Conservation (phyloP, 2,329 filamentous ascomycete species). For the Colletotrichum spaethianum region DNA sequence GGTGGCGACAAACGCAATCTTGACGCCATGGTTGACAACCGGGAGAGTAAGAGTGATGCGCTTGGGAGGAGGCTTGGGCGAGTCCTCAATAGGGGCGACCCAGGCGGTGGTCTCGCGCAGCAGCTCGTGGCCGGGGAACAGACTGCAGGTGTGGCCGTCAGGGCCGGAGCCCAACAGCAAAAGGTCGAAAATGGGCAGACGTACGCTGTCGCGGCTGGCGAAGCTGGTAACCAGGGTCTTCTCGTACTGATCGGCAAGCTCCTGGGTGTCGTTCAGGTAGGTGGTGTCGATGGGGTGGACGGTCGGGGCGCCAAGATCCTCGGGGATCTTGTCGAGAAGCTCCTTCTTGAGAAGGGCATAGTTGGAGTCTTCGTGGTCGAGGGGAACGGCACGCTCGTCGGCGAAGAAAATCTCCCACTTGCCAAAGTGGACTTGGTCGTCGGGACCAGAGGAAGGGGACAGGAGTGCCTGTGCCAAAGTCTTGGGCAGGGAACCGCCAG, state of each 20-base stretch:
- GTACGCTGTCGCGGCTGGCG: constrained; percentile 92
- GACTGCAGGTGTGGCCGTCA: constrained; percentile 96
- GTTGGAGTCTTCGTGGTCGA: constrained; percentile 95
- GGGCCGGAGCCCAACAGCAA: constrained; percentile 94
- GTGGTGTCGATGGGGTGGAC: constrained; percentile 83
- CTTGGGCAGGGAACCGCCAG: constrained; percentile 92
- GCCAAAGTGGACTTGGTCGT: constrained; percentile 80
- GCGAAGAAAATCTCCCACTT: constrained; percentile 99
- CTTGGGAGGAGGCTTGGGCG: constrained; percentile 91
- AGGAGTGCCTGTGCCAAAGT: constrained; percentile 89
- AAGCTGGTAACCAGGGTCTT: constrained; percentile 88
- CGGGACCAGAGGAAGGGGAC: constrained; percentile 60
- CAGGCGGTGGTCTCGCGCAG: constrained; percentile 90
- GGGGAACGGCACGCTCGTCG: constrained; percentile 94
- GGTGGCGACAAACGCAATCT: constrained; percentile 92
- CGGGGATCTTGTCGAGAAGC: constrained; percentile 89
- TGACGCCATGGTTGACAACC: constrained; percentile 88
- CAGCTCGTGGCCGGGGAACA: constrained; percentile 92
- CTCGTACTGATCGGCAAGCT: constrained; percentile 95
- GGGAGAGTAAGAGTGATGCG: constrained; percentile 94
- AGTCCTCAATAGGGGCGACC: constrained; percentile 93
- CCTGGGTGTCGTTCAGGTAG: constrained; percentile 83
- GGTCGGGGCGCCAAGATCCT: constrained; percentile 73
- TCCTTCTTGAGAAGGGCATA: constrained; percentile 90
- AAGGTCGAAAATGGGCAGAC: constrained; percentile 94